Percentiles rank a stretch among this genome's conserved stretches.
phyloP scores from a whole-genome alignment of 495 filamentous ascomycete species.

The Penicillium daleae region DNA sequence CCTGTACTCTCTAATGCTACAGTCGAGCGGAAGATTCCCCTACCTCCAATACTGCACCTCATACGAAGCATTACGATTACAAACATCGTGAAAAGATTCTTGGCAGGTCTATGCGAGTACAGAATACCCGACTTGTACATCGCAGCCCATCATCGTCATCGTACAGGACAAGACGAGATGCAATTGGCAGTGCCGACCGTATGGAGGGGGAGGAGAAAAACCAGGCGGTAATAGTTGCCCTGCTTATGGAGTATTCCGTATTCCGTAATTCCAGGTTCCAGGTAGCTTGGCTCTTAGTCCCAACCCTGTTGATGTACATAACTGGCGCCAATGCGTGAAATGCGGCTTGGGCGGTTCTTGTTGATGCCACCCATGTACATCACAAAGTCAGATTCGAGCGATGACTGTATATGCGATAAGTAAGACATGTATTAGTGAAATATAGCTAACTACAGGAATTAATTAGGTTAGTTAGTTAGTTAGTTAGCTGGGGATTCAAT shows the following conservation, averaged over 20 bases:
- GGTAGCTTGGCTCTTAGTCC: background rate
- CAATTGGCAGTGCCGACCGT: background rate
- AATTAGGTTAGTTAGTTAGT: too few relatives aligned
- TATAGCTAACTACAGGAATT: background rate
- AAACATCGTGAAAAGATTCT: background rate
- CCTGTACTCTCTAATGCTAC: too few relatives aligned
- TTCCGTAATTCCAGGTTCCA: background rate
- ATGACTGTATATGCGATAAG: too few relatives aligned
- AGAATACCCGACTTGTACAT: background rate
- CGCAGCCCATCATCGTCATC: background rate
- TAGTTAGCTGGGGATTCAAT: too few relatives aligned
- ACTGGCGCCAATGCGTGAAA: conserved; percentile 2
- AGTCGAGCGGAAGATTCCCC: too few relatives aligned
- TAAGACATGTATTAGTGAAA: too few relatives aligned
- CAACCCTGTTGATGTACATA: too few relatives aligned
- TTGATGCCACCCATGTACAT: background rate
- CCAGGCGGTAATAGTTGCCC: background rate
- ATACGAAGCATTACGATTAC: background rate
- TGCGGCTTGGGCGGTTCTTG: conserved; percentile 3
- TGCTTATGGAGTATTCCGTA: background rate
- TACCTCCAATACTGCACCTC: background rate
- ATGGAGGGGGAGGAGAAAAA: background rate
- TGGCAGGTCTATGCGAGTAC: background rate
- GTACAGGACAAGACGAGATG: background rate
- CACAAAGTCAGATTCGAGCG: too few relatives aligned